Evolutionary conservation across 148 eudicot species (phyloP).

Genomic region (Cornus florida): DNA sequence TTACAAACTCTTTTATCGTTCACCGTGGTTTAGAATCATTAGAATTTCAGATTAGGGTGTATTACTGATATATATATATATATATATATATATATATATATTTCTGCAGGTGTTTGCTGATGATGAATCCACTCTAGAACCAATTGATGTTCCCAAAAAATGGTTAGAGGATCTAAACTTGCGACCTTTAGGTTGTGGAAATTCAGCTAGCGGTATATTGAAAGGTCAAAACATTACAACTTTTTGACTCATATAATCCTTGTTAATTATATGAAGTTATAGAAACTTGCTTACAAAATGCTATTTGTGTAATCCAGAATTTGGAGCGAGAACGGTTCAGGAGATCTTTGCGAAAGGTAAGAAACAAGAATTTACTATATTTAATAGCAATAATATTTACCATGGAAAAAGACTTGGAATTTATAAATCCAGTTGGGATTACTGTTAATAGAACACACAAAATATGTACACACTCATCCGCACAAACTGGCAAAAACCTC

Average conservation of each 20-base stretch:
- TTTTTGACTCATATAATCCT: neutral
- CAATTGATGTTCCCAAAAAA: constrained; percentile 34
- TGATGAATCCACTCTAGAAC: constrained; percentile 40
- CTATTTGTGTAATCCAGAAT: constrained; percentile 27
- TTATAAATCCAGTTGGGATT: neutral
- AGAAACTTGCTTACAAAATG: neutral
- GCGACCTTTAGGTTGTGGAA: constrained; percentile 53
- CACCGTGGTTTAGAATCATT: neutral
- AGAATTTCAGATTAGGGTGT: neutral
- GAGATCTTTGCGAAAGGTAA: constrained; percentile 49
- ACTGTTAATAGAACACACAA: neutral
- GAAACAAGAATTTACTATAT: neutral
- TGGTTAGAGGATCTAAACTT: constrained; percentile 36
- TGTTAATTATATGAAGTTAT: neutral
- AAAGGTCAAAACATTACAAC: constrained; percentile 34
- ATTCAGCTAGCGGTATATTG: constrained; percentile 32
- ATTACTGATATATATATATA: neutral
- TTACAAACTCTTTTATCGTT: neutral
- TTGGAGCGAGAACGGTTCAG: constrained; percentile 26
- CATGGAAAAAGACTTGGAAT: neutral
- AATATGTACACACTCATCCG: neutral
- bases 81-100: too few species aligned
- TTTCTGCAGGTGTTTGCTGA: constrained; percentile 62
- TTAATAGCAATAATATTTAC: neutral
- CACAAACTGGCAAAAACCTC: neutral